Percentiles rank a stretch among this genome's conserved stretches.
Conservation (phyloP, 2,329 filamentous ascomycete species). For the Aspergillus carbonarius region DNA sequence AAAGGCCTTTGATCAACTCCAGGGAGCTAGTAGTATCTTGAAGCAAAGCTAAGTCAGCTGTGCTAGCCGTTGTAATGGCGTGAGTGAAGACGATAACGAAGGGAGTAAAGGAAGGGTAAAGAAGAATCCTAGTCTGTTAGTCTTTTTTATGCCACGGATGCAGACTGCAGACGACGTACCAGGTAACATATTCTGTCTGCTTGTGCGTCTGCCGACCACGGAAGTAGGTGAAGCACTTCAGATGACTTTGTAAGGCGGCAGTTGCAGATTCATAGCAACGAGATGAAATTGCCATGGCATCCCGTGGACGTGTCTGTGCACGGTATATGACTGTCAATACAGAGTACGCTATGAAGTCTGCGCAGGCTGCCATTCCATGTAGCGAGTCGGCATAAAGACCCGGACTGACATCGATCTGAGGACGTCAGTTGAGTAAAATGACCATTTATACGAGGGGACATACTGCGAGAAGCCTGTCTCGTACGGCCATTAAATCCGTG, state of each 20-base stretch:
- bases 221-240: conserved; percentile 28
- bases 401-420: conserved; percentile 22
- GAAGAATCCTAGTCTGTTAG: conserved; percentile 19
- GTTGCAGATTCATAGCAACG: conserved; percentile 28
- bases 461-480: conserved; percentile 24
- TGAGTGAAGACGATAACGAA: conserved; percentile 31
- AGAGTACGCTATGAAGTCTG: conserved; percentile 27
- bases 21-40: conserved; percentile 24
- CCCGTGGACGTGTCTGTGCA: conserved; percentile 22
- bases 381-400: conserved; percentile 25
- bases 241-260: conserved; percentile 26
- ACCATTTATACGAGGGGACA: background rate
- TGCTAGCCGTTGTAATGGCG: conserved; percentile 25
- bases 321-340: conserved; percentile 27
- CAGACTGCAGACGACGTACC: conserved; percentile 13
- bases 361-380: conserved; percentile 27
- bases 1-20: conserved; percentile 22
- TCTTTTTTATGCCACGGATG: background rate
- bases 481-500: conserved; percentile 22
- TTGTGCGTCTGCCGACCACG: conserved; percentile 25
- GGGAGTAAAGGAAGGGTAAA: conserved; percentile 29
- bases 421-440: background rate
- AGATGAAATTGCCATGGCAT: conserved; percentile 26
- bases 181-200: conserved; percentile 29
- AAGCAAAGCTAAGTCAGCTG: conserved; percentile 21